Evolutionary conservation across 1,139 yeast genomes (phyloP), one percentile per base, ranked within the genome.

Genomic region (Scheffersomyces segobiensis): DNA sequence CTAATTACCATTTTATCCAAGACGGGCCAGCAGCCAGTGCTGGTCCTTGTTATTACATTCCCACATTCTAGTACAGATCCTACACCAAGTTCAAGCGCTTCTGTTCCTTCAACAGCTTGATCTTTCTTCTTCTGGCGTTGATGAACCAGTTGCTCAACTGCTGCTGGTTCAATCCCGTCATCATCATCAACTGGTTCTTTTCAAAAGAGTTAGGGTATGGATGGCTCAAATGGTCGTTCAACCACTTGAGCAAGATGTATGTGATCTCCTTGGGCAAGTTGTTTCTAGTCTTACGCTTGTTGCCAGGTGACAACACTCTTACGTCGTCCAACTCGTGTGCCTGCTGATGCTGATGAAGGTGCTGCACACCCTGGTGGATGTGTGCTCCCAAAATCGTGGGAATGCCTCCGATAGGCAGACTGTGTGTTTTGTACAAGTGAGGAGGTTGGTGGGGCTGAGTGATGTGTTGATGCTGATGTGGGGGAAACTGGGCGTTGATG

Each of bases 91-190:
- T 69, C 59, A 74, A 65, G 49, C 73, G 60, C 59, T 73, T 70
- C 55, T 76, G 79, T 69, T 81, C 80, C 70, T 83, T 74, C 71
- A 77, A 76, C 55, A 73, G 70, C 66, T 78, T 85, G 55, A 92
- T 85, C 71, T 91, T 88, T 67, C 99, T 81, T 69, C 98, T 82
- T 70, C 99, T 84, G 39, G 97, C 98, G 73, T 95, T 95, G 67
- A 95, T 95, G 71, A 95, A 95, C 98, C 99, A 95, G 72, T 95
- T 95, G 63, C 96, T 88, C 61, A 95, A 82, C 73, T 95, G 99
- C 65, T 93, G 97, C 72, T 91, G 87, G 61, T 93, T 90, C 67
- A 95, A 82, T 0, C 98, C 97, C 0, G 99, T 95, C 69, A 86
- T 84, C 66, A 84, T 79, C 81, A 93, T 86, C 63, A 95, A 80